Evolutionary conservation across 441 rosid genomes (phyloP).

Genomic region (Melastoma candidum): DNA sequence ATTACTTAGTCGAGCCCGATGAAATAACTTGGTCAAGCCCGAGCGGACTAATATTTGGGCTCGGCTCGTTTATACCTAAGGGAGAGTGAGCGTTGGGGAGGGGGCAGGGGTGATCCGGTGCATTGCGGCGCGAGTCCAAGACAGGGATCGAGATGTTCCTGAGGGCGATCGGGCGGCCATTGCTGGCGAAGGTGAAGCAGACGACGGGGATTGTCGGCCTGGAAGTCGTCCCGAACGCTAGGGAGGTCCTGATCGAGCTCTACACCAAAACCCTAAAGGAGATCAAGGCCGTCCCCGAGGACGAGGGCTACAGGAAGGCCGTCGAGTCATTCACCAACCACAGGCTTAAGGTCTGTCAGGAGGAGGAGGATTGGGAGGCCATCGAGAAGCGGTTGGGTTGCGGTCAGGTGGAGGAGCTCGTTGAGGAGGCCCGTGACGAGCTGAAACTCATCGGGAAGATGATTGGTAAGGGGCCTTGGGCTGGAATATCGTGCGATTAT

Average conservation of each 20-base stretch:
- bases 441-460: constrained; percentile 74
- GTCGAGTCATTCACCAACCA: constrained; percentile 76
- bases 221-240: constrained; percentile 82
- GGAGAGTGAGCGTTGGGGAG: constrained; percentile 4
- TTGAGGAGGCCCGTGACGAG: constrained; percentile 89
- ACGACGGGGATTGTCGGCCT: constrained; percentile 89
- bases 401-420: constrained; percentile 94
- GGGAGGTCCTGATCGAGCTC: constrained; percentile 63
- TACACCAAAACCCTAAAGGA: constrained; percentile 76
- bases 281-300: constrained; percentile 77
- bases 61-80: background rate
- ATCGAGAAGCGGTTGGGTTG: constrained; percentile 74
- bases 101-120: constrained; percentile 4
- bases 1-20: too few species aligned
- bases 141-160: constrained; percentile 44
- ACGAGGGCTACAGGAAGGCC: constrained; percentile 86
- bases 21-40: too few species aligned
- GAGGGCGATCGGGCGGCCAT: constrained; percentile 69
- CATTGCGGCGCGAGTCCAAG: background rate
- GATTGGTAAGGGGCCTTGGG: constrained; percentile 46
- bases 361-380: constrained; percentile 68
- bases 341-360: constrained; percentile 57
- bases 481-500: background rate
- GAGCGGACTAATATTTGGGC: too few species aligned
- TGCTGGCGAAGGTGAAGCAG: constrained; percentile 74